Conservation (phyloP, 2,329 filamentous ascomycete genomes). For the Sarocladiaceae sp. region DNA sequence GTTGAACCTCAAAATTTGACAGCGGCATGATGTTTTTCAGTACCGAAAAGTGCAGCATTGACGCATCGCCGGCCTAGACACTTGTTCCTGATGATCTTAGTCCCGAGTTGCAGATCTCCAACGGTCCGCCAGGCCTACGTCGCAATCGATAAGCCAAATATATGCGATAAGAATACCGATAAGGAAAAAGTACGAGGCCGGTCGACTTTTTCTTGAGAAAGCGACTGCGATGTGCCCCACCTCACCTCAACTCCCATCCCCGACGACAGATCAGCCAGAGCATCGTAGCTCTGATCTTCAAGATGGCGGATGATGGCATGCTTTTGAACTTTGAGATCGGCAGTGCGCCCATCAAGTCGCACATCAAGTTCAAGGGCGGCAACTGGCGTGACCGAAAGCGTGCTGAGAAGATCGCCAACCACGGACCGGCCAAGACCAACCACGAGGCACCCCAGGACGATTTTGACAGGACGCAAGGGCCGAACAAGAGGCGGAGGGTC, state of each 20-base stretch:
- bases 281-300: slow-evolving; percentile 9
- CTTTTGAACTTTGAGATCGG: slow-evolving; percentile 84
- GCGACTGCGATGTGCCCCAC: not conserved
- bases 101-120: not conserved
- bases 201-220: slow-evolving; percentile 4
- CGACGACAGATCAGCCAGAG: slow-evolving; percentile 7
- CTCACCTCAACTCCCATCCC: not conserved
- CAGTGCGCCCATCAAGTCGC: slow-evolving; percentile 56
- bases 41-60: no score
- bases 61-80: not conserved
- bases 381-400: slow-evolving; percentile 83
- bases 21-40: no score
- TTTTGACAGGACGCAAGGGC: slow-evolving; percentile 24
- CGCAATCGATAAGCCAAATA: not conserved
- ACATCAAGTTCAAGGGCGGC: slow-evolving; percentile 73
- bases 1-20: no score
- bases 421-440: slow-evolving; percentile 11
- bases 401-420: slow-evolving; percentile 38
- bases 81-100: not conserved
- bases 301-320: slow-evolving; percentile 93
- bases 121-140: not conserved
- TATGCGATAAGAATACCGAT: not conserved
- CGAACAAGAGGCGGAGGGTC: slow-evolving; percentile 40
- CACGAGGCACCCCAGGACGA: slow-evolving; percentile 15
- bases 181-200: not conserved